Evolutionary conservation across 768 basidiomycete genomes (phyloP), one percentile per base, ranked within the genome.

Genomic region (Leccinum pellstonianum): DNA sequence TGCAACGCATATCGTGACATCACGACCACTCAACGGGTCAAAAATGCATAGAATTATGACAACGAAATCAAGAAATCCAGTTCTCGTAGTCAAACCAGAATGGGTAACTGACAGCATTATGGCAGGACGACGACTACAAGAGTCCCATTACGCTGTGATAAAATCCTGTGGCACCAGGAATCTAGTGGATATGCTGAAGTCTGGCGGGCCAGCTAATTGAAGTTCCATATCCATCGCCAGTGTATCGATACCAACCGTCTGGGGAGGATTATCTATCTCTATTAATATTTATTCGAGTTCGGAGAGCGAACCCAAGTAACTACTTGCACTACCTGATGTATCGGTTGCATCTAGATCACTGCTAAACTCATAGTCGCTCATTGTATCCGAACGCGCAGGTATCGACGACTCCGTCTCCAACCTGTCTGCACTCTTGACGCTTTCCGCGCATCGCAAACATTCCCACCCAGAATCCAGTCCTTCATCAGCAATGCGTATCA

Each of bases 1-100:
- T 10, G 87, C 86, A 50, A 93, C 92, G 7, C 92, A 95, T 69
- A 86, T 94, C 54, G 67, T 95, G 41, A 88, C 88, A 9, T 91
- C 90, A 6, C 83, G 84, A 62, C 81, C 81, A 55, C 77, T 93
- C 57, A 90, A 80, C 66, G 90, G 81, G 17, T 82, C 84, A 27
- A 93, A 93, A 73, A 87, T 82, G 3, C 84, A 92, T 59, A 84
- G 80, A 65, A 66, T 86, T 54, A 72, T 93, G 56, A 83, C 80
- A 19, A 70, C 75, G 23, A 85, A 82, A 65, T 77, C 76, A 33
- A 77, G 77, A 62, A 79, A 70, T 58, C 78, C 78, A 37, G 76
- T 78, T 21, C 80, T 87, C 57, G 81, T 93, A 56, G 89, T 93
- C 33, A 84, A 79, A 58, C 90, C 90, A 9, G 86, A 87, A 69